These are phyloP conservation scores for Cyberlindnera xishuangbannaensis DNA, from an alignment of 805 yeast species.

Conservation along the genomic window DNA sequence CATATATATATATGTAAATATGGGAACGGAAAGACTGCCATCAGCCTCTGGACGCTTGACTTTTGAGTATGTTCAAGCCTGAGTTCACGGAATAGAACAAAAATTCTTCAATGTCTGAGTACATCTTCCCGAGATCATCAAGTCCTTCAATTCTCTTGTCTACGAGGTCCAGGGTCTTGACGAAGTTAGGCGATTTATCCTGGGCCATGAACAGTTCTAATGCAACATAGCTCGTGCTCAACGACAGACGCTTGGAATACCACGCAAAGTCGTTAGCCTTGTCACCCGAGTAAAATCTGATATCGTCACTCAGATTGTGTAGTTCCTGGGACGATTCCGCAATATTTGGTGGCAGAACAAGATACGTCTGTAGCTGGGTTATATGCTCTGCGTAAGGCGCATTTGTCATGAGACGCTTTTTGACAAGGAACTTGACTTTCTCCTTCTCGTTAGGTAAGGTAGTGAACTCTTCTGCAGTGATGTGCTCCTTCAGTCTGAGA, in stretches of 20 bases:
- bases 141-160: constrained; percentile 50
- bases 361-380: constrained; percentile 41
- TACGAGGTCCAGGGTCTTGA: constrained; percentile 60
- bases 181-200: constrained; percentile 53
- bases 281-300: constrained; percentile 77
- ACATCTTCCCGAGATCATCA: constrained; percentile 50
- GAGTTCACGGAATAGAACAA: constrained; percentile 56
- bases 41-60: constrained; percentile 62
- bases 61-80: constrained; percentile 55
- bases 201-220: constrained; percentile 76
- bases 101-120: constrained; percentile 72
- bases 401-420: constrained; percentile 43
- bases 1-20: too few relatives aligned
- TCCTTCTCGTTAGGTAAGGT: constrained; percentile 32
- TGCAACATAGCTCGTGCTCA: constrained; percentile 66
- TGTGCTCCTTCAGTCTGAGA: constrained; percentile 32
- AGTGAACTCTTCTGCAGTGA: constrained; percentile 26
- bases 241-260: constrained; percentile 80
- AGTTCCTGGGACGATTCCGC: constrained; percentile 58
- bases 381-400: constrained; percentile 30
- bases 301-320: constrained; percentile 74
- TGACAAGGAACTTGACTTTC: constrained; percentile 39
- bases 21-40: too few relatives aligned
- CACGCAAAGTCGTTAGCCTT: constrained; percentile 76
- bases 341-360: constrained; percentile 61